Evolutionary conservation across 1,284 basidiomycete genomes (phyloP).

Genomic region (Irpex lacteus): DNA sequence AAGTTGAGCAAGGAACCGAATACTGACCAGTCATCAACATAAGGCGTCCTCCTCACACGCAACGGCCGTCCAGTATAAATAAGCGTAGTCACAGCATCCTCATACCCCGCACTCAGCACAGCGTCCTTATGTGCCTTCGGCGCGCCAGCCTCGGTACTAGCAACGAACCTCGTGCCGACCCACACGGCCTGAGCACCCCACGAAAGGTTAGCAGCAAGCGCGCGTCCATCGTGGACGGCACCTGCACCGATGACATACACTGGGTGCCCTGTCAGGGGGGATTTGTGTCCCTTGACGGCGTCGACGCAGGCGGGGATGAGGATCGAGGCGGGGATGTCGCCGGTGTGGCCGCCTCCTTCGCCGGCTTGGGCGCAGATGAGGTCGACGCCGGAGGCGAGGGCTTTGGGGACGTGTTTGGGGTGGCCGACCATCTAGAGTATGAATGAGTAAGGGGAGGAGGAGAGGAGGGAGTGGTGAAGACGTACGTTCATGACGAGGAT

Average conservation of each 20-base stretch:
- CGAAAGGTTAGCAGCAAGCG: conserved; percentile 76
- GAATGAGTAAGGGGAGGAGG: not conserved
- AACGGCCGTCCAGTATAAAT: conserved; percentile 87
- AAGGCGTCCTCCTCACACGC: conserved; percentile 75
- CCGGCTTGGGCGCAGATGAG: conserved; percentile 85
- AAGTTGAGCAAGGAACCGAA: not conserved
- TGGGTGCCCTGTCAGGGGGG: conserved; percentile 73
- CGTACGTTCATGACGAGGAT: conserved; percentile 77
- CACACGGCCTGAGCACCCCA: conserved; percentile 82
- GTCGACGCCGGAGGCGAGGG: conserved; percentile 76
- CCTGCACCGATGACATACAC: conserved; percentile 85
- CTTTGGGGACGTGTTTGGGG: conserved; percentile 80
- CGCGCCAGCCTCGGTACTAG: conserved; percentile 73
- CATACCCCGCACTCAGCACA: conserved; percentile 57
- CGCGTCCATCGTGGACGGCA: conserved; percentile 79
- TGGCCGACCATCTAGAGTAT: conserved; percentile 74
- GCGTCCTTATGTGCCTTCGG: conserved; percentile 80
- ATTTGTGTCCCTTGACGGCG: conserved; percentile 66
- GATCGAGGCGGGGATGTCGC: conserved; percentile 65
- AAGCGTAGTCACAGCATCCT: conserved; percentile 70
- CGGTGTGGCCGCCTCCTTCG: conserved; percentile 82
- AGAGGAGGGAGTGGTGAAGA: not conserved
- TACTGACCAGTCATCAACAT: conserved; percentile 46
- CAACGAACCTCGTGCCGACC: conserved; percentile 76
- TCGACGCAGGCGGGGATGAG: conserved; percentile 84